Conservation (phyloP, 495 filamentous ascomycete genomes). For the Penicillium paxilli region DNA sequence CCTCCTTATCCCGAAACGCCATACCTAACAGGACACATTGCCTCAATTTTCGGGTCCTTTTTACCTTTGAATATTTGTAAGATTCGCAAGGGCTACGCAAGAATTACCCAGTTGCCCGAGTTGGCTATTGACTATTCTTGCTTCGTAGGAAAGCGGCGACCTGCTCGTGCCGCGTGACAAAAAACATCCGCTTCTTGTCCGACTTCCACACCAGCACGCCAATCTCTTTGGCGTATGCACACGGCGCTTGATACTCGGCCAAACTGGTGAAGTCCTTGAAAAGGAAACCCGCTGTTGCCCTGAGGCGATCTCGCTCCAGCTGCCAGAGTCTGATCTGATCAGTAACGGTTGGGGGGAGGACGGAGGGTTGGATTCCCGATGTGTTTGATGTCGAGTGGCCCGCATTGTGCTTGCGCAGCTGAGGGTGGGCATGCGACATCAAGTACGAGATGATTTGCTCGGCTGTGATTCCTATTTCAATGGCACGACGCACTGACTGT, state of each 20-base stretch:
- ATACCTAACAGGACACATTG: neutral
- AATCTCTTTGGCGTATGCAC: slow-evolving; percentile 82
- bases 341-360: slow-evolving; percentile 91
- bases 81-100: neutral
- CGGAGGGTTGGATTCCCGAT: slow-evolving; percentile 45
- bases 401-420: slow-evolving; percentile 70
- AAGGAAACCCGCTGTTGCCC: slow-evolving; percentile 74
- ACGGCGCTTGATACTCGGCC: slow-evolving; percentile 74
- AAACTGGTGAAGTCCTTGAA: slow-evolving; percentile 82
- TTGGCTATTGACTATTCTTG: slow-evolving; percentile 29
- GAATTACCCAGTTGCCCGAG: neutral
- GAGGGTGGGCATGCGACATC: slow-evolving; percentile 84
- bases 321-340: slow-evolving; percentile 98
- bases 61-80: neutral
- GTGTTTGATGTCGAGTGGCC: slow-evolving; percentile 43
- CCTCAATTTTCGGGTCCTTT: neutral
- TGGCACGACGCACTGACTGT: slow-evolving; percentile 79
- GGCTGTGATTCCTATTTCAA: slow-evolving; percentile 86
- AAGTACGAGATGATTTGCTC: slow-evolving; percentile 93
- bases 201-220: slow-evolving; percentile 90
- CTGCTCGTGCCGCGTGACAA: slow-evolving; percentile 83
- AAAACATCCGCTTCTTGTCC: slow-evolving; percentile 76
- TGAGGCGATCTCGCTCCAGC: slow-evolving; percentile 91
- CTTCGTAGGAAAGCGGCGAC: slow-evolving; percentile 76
- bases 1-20: neutral